Conservation (phyloP, 352 stramenopile species). For the Phytophthora colocasiae region DNA sequence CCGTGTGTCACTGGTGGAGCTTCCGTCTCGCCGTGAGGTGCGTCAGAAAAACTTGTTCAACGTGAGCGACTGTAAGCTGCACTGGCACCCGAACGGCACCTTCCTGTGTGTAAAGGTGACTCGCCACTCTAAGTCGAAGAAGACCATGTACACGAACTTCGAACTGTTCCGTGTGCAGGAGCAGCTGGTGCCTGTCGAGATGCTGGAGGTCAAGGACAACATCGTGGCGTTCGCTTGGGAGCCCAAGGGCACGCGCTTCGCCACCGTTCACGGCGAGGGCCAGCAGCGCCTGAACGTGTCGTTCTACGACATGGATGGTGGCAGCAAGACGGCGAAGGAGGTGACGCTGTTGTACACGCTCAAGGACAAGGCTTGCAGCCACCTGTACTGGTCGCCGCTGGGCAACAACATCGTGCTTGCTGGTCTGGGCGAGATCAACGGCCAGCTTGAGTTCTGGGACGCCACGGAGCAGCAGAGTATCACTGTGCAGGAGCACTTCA, state of each 20-base stretch:
- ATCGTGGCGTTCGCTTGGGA: conserved; percentile 98
- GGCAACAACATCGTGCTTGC: conserved; percentile 95
- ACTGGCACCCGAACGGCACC: conserved; percentile 97
- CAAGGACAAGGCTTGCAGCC: conserved; percentile 95
- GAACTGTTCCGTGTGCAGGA: conserved; percentile 98
- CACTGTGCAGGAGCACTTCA: conserved; percentile 98
- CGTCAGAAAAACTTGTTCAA: conserved; percentile 99
- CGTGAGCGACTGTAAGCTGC: conserved; percentile 94
- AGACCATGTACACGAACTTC: conserved; percentile 99
- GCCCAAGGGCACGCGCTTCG: conserved; percentile 96
- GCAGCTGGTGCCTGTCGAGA: conserved; percentile 96
- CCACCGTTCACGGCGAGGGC: conserved; percentile 96
- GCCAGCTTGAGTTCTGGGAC: conserved; percentile 98
- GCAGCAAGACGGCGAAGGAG: conserved; percentile 77
- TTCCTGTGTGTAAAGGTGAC: conserved; percentile 93
- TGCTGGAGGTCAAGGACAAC: conserved; percentile 97
- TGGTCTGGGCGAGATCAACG: conserved; percentile 95
- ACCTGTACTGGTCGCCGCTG: conserved; percentile 97
- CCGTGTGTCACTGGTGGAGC: conserved; percentile 97
- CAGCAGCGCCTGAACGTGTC: conserved; percentile 93
- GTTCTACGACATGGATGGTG: conserved; percentile 96
- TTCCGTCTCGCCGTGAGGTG: conserved; percentile 95
- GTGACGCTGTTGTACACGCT: conserved; percentile 96
- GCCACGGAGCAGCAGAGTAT: conserved; percentile 95
- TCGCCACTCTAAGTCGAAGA: conserved; percentile 94